Conservation (phyloP, 2,329 filamentous ascomycete species). For the Allantophomopsis cytisporea region DNA sequence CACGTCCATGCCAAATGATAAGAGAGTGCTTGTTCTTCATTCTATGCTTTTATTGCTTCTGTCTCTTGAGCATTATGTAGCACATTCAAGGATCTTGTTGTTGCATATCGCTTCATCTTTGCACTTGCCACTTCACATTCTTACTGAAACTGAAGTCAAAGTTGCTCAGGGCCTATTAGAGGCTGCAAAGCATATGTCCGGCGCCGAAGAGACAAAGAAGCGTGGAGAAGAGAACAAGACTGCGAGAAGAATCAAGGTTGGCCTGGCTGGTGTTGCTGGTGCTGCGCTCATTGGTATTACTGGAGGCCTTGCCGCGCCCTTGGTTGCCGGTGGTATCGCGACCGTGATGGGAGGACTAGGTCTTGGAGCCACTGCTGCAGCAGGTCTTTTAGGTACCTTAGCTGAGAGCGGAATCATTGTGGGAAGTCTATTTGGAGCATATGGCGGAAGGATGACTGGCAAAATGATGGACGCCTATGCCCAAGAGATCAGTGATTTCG, state of each 20-base stretch:
- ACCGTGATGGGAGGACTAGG: conserved; percentile 66
- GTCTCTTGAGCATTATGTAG: conserved; percentile 61
- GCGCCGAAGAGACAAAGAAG: conserved; percentile 59
- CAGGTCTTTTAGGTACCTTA: conserved; percentile 66
- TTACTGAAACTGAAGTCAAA: conserved; percentile 59
- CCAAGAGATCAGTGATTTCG: conserved; percentile 79
- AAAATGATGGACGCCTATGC: conserved; percentile 84
- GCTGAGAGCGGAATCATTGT: conserved; percentile 70
- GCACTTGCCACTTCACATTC: conserved; percentile 41
- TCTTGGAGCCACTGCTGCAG: conserved; percentile 59
- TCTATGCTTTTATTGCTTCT: conserved; percentile 59
- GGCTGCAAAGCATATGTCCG: conserved; percentile 57
- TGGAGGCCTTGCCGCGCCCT: conserved; percentile 61
- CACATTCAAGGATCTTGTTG: conserved; percentile 56
- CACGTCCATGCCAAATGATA: conserved; percentile 42
- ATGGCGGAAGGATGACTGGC: conserved; percentile 67
- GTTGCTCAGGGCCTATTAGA: conserved; percentile 64
- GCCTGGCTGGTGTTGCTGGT: conserved; percentile 75
- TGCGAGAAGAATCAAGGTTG: conserved; percentile 77
- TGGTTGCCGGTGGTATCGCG: conserved; percentile 69
- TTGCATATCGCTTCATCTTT: conserved; percentile 57
- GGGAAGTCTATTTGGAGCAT: conserved; percentile 84
- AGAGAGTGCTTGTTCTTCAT: conserved; percentile 56
- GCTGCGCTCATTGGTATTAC: conserved; percentile 65
- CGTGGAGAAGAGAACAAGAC: conserved; percentile 57